Evolutionary conservation across 176 grass and related monocot species (phyloP).

Genomic region (Triticum timopheevii): DNA sequence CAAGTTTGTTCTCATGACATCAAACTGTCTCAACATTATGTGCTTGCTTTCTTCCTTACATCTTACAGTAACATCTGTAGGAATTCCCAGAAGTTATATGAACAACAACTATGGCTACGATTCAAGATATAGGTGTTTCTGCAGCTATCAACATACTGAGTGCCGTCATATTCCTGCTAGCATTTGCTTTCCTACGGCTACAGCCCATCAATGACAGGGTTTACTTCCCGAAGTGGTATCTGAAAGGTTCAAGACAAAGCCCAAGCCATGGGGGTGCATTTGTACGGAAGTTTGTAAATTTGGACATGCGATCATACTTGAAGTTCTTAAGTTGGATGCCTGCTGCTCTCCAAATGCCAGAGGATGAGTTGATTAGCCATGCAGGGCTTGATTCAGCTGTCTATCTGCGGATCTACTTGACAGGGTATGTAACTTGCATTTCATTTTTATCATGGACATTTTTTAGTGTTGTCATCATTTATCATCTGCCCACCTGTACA

Average conservation of each 20-base stretch:
- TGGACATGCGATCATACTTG: slow-evolving; percentile 86
- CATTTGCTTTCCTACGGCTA: slow-evolving; percentile 87
- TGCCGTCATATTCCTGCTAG: slow-evolving; percentile 67
- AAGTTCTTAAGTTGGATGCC: slow-evolving; percentile 94
- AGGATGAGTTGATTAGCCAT: slow-evolving; percentile 94
- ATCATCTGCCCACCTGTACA: slow-evolving; percentile 8
- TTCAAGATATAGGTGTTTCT: slow-evolving; percentile 78
- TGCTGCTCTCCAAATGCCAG: slow-evolving; percentile 94
- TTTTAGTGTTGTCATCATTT: slow-evolving; percentile 15
- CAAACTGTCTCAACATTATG: slow-evolving; percentile 9
- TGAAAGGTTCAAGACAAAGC: slow-evolving; percentile 90
- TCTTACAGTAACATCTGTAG: slow-evolving; percentile 19
- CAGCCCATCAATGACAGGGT: slow-evolving; percentile 99
- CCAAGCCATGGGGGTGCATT: slow-evolving; percentile 62
- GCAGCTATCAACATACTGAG: slow-evolving; percentile 86
- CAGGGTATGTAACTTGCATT: slow-evolving; percentile 54
- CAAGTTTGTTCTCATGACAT: background rate
- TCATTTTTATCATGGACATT: background rate
- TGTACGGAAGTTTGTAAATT: slow-evolving; percentile 90
- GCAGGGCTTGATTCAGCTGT: slow-evolving; percentile 95
- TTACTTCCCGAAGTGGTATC: slow-evolving; percentile 99
- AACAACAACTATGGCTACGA: slow-evolving; percentile 60
- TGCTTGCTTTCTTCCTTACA: slow-evolving; percentile 31
- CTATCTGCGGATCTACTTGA: slow-evolving; percentile 93
- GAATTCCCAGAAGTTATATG: slow-evolving; percentile 21